Conservation (phyloP, 148 eudicot species). For the Heliosperma pusillum region DNA sequence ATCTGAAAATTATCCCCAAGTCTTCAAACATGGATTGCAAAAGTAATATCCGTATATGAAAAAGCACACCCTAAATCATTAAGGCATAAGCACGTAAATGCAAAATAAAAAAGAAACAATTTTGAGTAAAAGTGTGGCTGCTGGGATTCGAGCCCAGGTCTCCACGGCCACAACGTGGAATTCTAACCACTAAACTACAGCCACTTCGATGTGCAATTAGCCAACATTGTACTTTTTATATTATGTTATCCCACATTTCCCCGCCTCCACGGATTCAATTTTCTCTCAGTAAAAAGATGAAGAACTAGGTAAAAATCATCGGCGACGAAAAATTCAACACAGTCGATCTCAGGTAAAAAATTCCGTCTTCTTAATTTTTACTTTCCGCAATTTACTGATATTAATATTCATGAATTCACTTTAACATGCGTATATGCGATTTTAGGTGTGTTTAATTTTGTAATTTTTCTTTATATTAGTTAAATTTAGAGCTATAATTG, state of each 20-base stretch:
- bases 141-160: constrained; percentile 18
- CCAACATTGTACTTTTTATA: neutral
- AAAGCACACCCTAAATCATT: too few relatives aligned
- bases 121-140: neutral
- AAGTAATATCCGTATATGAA: too few relatives aligned
- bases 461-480: neutral
- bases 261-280: neutral
- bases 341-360: neutral
- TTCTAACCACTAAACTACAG: constrained; percentile 17
- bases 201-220: neutral
- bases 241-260: neutral
- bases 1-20: too few relatives aligned
- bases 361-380: neutral
- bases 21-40: too few relatives aligned
- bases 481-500: neutral
- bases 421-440: neutral
- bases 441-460: neutral
- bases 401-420: constrained; percentile 18
- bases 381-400: constrained; percentile 19
- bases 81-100: too few relatives aligned
- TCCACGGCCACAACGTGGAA: constrained; percentile 17
- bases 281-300: neutral
- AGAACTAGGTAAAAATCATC: neutral
- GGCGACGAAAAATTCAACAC: neutral
- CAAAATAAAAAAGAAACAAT: neutral